Base-by-base conservation (phyloP, 202 grass and related monocot genomes). In the Eragrostis tef region DNA sequence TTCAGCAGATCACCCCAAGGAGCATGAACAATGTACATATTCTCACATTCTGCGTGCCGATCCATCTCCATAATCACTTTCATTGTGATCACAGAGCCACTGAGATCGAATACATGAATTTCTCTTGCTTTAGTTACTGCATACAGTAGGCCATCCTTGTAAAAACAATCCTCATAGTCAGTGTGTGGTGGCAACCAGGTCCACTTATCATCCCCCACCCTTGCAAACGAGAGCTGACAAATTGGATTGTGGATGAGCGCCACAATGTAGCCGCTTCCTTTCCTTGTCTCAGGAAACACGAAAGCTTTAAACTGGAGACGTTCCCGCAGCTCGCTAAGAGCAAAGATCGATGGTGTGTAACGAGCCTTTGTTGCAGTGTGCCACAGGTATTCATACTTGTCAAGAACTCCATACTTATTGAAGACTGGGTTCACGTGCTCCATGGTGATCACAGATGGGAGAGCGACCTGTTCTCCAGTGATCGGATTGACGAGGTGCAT, bases 401-500 rank as follows among this genome's bases (percentile, higher is more conserved):
- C 12, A 21, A 47, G 6, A 47, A 11, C 67, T 70, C 43, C 65
- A 13, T 11, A 70, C 21, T 70, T 47, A 12, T 43, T 21, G 6
- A 70, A 70, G 20, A 70, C 46, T 43, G 67, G 67, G 11, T 11
- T 22, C 50, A 74, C 73, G 0, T 79, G 45, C 16, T 78, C 44
- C 3, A 66, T 78, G 16, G 60, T 65, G 24, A 36, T 65, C 44
- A 78, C 58, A 1, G 26, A 65, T 0, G 75, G 75, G 16, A 78
- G 60, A 46, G 59, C 16, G 17, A 78, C 34, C 25, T 78, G 57
- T 63, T 77, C 74, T n/a, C 74, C 7, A 5, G 74, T 64, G 74
- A 77, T 34, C 6, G 58, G 74, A 77, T 64, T 77, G 22, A 48
- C 0, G 9, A 29, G 24, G 16, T 64, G 74, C 74, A 77, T 64